Base-by-base conservation (phyloP, 257 asterid species). In the Solanum tarijense region DNA sequence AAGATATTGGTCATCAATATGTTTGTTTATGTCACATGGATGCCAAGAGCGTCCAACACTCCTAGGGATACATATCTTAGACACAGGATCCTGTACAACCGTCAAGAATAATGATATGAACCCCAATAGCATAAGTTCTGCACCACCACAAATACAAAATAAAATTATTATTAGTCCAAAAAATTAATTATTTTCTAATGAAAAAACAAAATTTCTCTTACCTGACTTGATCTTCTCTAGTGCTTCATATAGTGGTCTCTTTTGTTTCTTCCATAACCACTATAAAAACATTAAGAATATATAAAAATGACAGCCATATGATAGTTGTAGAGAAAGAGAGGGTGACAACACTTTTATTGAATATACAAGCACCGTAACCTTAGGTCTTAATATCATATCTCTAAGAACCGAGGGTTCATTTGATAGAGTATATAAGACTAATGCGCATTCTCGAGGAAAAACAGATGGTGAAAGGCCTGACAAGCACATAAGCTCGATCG, bases 221-320 rank as follows among this genome's bases (percentile, higher is more conserved):
- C 91, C 91, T 14, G 90, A 78, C 82, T 89, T 89, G 85, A 87
- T 87, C 89, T 87, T 87, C 84, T 89, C 91, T 5, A 89, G 89
- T 66, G 91, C 90, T 84, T 89, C 90, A 66, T 68, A 79, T 2
- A 89, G 85, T 34, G 91, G 87, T 39, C 76, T 85, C 76, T 89
- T 89, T 43, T 73, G 89, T 29, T 76, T 87, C 69, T 66, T 89
- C 41, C 58, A 87, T 16, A 89, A 43, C 91, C 91, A 89, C 91
- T 87, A 87, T 32, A 74, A 74, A 74, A 72, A 35, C 23, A 23
- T 9, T 74, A 35, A 21, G 29, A 20, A 18, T 14, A 31, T 16
- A 4, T 72, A 35, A 34, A 74, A 74, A 74, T 35, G 82, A 5
- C 29, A 74, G 23, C 7, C 18, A 74, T 35, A 35, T 20, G 16